These are phyloP conservation scores for Polymyxa betae DNA, from an alignment of 208 protist genomes.

Conservation along the genomic window DNA sequence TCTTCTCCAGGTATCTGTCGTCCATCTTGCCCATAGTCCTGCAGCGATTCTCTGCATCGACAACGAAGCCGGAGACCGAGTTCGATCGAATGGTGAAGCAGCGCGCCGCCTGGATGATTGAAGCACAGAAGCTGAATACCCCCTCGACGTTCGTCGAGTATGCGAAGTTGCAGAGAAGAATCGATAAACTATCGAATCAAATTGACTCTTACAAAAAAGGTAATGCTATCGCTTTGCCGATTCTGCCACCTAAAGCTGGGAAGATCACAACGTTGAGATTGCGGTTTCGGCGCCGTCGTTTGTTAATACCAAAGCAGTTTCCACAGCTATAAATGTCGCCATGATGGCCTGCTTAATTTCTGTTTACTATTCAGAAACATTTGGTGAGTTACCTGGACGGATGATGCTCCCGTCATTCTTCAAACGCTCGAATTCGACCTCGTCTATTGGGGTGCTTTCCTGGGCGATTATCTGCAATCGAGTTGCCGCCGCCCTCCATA, in stretches of 20 bases:
- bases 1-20: not conserved
- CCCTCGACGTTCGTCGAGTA: constrained; percentile 19
- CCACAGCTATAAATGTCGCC: not conserved
- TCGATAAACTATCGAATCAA: constrained; percentile 20
- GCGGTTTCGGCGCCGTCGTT: too few relatives aligned
- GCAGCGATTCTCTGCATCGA: not conserved
- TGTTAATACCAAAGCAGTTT: too few relatives aligned
- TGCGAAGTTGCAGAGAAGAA: not conserved
- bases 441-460: not conserved
- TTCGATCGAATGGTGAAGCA: not conserved
- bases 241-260: too few relatives aligned
- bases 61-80: not conserved
- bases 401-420: not conserved
- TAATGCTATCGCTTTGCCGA: too few relatives aligned
- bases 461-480: constrained; percentile 18
- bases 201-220: constrained; percentile 16
- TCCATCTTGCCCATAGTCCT: not conserved
- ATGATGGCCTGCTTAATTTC: not conserved
- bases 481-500: not conserved
- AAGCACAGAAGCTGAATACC: not conserved
- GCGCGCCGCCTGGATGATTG: not conserved
- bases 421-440: not conserved
- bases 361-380: not conserved
- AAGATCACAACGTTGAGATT: too few relatives aligned
- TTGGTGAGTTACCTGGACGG: not conserved